Evolutionary conservation across 2,329 filamentous ascomycete species (phyloP), one percentile per base, ranked within the genome.

Genomic region (Scedosporium minutisporum): DNA sequence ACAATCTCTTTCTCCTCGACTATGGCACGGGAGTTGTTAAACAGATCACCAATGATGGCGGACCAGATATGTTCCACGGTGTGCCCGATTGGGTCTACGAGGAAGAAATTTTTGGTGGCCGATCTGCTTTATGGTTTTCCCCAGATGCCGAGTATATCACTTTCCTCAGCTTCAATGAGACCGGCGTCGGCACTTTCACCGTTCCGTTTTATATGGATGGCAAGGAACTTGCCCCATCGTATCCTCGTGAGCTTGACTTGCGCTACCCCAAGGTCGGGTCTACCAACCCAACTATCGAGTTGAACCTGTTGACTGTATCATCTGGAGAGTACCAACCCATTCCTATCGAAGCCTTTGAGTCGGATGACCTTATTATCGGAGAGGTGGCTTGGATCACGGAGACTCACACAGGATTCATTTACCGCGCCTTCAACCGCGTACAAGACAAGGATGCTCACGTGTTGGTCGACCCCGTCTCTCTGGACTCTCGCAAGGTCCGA

Each of bases 121-220:
- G 90, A 66, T 91, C 84, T 64, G 91, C 90, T 1, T 91, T 93
- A 0, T 97, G 93, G 93, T 97, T 92, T 90, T 93, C 91, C 16
- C 84, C 87, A 25, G 91, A 95, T 72, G 92, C 91, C 46, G 87
- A 91, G 69, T 96, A 89, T 70, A 74, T 97, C 63, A 91, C 93
- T 3, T 97, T 96, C 72, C 77, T 97, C 65, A 87, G 91, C 58
- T 97, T 95, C 6, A 93, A 97, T 71, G 86, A 90, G 76, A 88
- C 86, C 0, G 86, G 85, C 1, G 87, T 90, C 6, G 80, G 78
- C 3, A 88, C 85, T 1, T 89, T 84, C 71, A 84, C 80, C 0
- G 79, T 90, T 10, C 84, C 85, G 0, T 89, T 88, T 71, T 89
- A 85, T 71, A 87, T 87, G 82, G 77, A 83, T 61, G 76, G 79